These are phyloP conservation scores for Schwanniomyces sp. DNA, from an alignment of 805 yeast species.

Conservation along the genomic window DNA sequence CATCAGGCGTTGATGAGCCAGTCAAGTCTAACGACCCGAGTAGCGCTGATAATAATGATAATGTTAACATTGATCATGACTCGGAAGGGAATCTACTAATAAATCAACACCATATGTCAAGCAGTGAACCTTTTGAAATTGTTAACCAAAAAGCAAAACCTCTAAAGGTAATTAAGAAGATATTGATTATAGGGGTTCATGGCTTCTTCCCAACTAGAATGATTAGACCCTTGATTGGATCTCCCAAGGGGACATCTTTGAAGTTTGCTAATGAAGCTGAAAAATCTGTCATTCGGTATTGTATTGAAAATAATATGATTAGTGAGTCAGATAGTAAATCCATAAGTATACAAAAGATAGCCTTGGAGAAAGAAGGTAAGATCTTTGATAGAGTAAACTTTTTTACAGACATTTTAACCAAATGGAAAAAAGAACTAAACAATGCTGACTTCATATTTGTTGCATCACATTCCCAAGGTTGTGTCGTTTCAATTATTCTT, in stretches of 20 bases:
- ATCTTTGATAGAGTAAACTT: conserved; percentile 82
- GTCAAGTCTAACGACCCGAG: conserved; percentile 23
- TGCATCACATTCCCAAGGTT: conserved; percentile 95
- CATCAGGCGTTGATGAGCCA: conserved; percentile 7
- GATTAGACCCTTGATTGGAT: conserved; percentile 85
- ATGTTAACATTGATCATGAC: conserved; percentile 40
- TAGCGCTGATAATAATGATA: conserved; percentile 27
- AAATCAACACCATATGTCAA: conserved; percentile 16
- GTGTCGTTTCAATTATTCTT: conserved; percentile 83
- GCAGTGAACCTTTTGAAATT: conserved; percentile 14
- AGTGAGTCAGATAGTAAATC: conserved; percentile 26
- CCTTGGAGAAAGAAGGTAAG: conserved; percentile 91
- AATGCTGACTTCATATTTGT: conserved; percentile 84
- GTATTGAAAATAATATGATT: conserved; percentile 46
- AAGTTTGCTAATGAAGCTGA: conserved; percentile 93
- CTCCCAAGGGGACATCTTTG: conserved; percentile 94
- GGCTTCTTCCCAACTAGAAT: conserved; percentile 92
- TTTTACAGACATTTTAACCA: conserved; percentile 68
- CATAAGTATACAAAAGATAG: conserved; percentile 76
- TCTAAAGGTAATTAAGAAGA: conserved; percentile 47
- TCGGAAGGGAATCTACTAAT: conserved; percentile 41
- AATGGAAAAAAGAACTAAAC: conserved; percentile 59
- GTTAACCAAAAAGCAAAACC: conserved; percentile 28
- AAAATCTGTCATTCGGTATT: conserved; percentile 60
- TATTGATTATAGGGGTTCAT: conserved; percentile 88